These are phyloP conservation scores for Verticillium zaregamsianum DNA, from an alignment of 2,329 filamentous ascomycete genomes.

Conservation along the genomic window DNA sequence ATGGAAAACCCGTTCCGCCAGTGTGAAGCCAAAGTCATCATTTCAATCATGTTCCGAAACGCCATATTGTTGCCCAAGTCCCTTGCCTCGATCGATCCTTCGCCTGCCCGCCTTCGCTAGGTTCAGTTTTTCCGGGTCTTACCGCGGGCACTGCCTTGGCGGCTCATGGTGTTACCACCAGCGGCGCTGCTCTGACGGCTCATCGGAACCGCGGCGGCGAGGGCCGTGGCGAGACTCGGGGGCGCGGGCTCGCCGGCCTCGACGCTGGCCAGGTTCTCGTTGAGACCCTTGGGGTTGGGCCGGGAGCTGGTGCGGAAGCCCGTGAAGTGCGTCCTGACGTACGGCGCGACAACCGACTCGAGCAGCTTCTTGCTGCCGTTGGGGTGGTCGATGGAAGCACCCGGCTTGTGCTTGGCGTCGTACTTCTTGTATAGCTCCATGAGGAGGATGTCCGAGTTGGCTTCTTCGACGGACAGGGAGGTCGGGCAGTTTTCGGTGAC, in stretches of 20 bases:
- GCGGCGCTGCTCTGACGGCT: constrained; percentile 49
- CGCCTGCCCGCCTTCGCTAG: background rate
- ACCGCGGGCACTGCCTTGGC: constrained; percentile 49
- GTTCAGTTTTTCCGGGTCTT: constrained; percentile 32
- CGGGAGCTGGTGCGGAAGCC: constrained; percentile 41
- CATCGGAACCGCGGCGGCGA: constrained; percentile 41
- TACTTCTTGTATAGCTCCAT: constrained; percentile 57
- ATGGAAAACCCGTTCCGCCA: background rate
- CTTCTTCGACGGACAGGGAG: constrained; percentile 45
- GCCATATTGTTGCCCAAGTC: background rate
- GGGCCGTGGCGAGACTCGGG: constrained; percentile 21
- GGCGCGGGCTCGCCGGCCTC: constrained; percentile 40
- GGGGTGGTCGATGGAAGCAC: constrained; percentile 51
- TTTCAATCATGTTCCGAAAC: background rate
- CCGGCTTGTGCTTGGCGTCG: constrained; percentile 46
- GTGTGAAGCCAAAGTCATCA: background rate
- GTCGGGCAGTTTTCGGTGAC: constrained; percentile 52
- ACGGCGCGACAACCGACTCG: constrained; percentile 48
- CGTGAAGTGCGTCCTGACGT: constrained; percentile 42
- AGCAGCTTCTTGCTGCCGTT: constrained; percentile 51
- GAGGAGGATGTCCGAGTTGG: constrained; percentile 51
- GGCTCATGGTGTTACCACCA: constrained; percentile 53
- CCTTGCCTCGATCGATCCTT: background rate
- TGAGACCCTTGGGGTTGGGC: constrained; percentile 45
- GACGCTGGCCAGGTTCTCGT: constrained; percentile 46